These are phyloP conservation scores for Zelopaecilomyces penicillatus DNA, from an alignment of 2,329 filamentous ascomycete genomes.

Conservation along the genomic window DNA sequence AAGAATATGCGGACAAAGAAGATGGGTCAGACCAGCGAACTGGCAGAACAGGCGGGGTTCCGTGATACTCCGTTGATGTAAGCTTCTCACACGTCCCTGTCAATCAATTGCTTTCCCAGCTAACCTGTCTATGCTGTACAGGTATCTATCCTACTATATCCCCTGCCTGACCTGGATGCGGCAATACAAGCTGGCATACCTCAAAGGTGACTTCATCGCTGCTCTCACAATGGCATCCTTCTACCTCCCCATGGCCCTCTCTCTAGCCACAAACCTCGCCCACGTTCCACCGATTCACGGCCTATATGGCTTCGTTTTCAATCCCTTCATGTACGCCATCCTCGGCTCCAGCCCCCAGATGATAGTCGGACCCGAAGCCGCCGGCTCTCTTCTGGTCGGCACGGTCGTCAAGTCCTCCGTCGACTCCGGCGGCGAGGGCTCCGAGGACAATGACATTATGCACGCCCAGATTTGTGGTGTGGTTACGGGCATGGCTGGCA, in stretches of 20 bases:
- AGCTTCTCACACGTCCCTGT: slow-evolving; percentile 18
- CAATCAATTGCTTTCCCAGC: not conserved
- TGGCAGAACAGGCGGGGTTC: slow-evolving; percentile 66
- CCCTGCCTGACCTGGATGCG: slow-evolving; percentile 84
- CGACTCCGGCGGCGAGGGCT: slow-evolving; percentile 51
- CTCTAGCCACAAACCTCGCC: slow-evolving; percentile 82
- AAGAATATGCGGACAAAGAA: slow-evolving; percentile 52
- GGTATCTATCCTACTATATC: slow-evolving; percentile 89
- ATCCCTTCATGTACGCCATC: slow-evolving; percentile 82
- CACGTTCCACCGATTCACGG: slow-evolving; percentile 92
- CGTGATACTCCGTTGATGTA: slow-evolving; percentile 68
- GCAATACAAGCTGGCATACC: slow-evolving; percentile 74
- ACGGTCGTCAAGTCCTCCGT: slow-evolving; percentile 75
- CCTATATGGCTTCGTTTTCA: slow-evolving; percentile 88
- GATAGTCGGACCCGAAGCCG: slow-evolving; percentile 90
- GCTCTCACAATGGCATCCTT: slow-evolving; percentile 97
- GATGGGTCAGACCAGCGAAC: slow-evolving; percentile 62
- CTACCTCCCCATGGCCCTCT: slow-evolving; percentile 95
- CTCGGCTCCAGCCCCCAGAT: slow-evolving; percentile 88
- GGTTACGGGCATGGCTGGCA: slow-evolving; percentile 78
- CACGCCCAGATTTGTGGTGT: slow-evolving; percentile 83
- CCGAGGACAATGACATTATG: slow-evolving; percentile 55
- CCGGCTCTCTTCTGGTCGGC: slow-evolving; percentile 83
- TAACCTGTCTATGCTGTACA: slow-evolving; percentile 21
- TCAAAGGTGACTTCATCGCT: slow-evolving; percentile 79